Conservation (phyloP, 1,284 basidiomycete species). For the Xerocomus minutiporus region DNA sequence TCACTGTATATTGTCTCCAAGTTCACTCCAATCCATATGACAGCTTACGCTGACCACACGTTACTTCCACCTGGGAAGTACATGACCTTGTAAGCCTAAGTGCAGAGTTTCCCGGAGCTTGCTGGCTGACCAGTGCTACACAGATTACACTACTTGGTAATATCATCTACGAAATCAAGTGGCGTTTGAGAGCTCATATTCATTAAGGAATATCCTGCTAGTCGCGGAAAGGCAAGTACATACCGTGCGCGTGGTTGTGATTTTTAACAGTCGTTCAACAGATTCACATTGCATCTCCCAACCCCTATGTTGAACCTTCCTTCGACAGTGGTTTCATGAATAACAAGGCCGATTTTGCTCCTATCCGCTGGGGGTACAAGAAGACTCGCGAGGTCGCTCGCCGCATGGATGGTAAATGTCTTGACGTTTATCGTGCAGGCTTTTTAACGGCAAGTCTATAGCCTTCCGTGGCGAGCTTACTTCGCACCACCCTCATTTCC, state of each 20-base stretch:
- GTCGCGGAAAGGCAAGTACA: neutral
- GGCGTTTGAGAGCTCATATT: neutral
- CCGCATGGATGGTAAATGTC: neutral
- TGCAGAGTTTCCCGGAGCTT: neutral
- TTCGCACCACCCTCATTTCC: neutral
- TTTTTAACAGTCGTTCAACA: neutral
- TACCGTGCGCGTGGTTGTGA: neutral
- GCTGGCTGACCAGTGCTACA: neutral
- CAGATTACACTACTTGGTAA: neutral
- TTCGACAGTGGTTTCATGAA: neutral
- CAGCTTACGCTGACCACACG: neutral
- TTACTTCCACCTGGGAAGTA: neutral
- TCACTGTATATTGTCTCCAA: neutral
- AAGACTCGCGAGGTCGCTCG: neutral
- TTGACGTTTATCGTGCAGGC: neutral
- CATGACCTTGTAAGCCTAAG: neutral
- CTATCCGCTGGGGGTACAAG: neutral
- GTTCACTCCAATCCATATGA: neutral
- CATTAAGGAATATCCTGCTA: neutral
- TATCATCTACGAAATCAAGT: neutral
- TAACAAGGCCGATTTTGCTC: neutral
- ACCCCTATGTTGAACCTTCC: neutral
- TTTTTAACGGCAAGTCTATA: neutral
- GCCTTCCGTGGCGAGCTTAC: neutral
- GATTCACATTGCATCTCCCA: neutral